Base-by-base conservation (phyloP, 2,329 filamentous ascomycete genomes). In the Stagonosporopsis cucurbitacearum region DNA sequence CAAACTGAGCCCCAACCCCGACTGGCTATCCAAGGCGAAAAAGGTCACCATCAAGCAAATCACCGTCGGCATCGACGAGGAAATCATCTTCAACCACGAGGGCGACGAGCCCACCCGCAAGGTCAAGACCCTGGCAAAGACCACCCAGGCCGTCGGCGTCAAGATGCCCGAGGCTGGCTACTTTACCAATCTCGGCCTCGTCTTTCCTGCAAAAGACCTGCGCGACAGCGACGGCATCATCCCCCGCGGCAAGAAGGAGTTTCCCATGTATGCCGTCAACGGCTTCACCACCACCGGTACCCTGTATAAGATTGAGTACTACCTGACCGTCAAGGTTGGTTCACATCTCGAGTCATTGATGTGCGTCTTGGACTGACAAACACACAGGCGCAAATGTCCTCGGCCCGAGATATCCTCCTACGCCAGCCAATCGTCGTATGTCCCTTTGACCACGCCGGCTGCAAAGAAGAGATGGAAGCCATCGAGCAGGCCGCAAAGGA, bases 221-320 rank as follows among this genome's bases (percentile, higher is more conserved):
- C 84, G 94, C 63, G 95, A 98, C 73, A 81, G 85, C 19, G 93
- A 98, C 49, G 95, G 95, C 23, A 88, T 97, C 57, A 82, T 98
- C 69, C 91, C 91, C 50, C 82, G 93, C 67, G 90, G 90, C 22
- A 95, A 92, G 75, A 84, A 91, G 9, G 90, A 88, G 23, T 98
- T 97, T 76, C 95, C 95, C 6, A 86, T 90, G 73, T 96, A 97
- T 73, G 87, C 90, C 52, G 89, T 97, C 41, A 88, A 85, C 30
- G 94, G 93, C 0, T 99, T 99, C 70, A 97, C 95, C 1, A 98
- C 95, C 0, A 91, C 91, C 7, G 96, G 92, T 30, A 94, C 89
- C 32, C 84, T 99, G 13, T 99, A 99, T 81, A 98, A 97, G 77
- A 96, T 99, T 73, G 94, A 99, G 77, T 99, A 97, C 73, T 99